Evolutionary conservation across 108 stramenopile species (phyloP).

Genomic region (Cafeteria roenbergensis): DNA sequence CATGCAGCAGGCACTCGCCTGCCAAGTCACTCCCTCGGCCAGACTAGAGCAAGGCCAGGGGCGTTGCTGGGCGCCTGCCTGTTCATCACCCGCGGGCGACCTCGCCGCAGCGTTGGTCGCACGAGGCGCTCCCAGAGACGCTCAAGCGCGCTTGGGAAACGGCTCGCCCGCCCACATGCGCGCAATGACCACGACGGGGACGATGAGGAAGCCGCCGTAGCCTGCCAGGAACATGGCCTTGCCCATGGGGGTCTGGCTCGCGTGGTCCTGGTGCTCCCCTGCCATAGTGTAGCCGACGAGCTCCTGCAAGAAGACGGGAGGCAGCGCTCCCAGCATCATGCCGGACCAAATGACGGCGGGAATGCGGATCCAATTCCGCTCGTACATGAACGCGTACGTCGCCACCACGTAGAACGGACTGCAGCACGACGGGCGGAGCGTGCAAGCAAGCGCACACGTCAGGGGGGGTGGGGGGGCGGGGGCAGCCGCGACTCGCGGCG

Average conservation of each 20-base stretch:
- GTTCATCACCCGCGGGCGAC: too few species aligned
- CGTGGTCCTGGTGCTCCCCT: not conserved
- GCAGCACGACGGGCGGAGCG: too few species aligned
- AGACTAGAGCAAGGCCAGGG: too few species aligned
- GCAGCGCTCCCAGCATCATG: not conserved
- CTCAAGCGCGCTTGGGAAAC: too few species aligned
- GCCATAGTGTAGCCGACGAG: not conserved
- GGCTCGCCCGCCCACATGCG: not conserved
- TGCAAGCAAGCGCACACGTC: too few species aligned
- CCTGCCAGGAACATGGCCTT: not conserved
- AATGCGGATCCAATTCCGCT: not conserved
- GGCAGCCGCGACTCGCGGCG: too few species aligned
- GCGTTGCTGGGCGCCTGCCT: too few species aligned
- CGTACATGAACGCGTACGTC: not conserved
- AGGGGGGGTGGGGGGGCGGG: too few species aligned
- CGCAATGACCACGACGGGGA: not conserved
- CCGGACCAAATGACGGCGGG: not conserved
- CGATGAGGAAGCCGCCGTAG: not conserved
- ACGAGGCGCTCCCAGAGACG: too few species aligned
- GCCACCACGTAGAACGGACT: not conserved
- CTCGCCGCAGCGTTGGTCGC: too few species aligned
- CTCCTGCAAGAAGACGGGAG: not conserved
- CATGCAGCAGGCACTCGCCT: too few species aligned
- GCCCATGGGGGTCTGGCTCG: not conserved
- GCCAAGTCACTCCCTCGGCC: too few species aligned